Percentiles rank a stretch among this genome's conserved stretches.
phyloP scores from a whole-genome alignment of 2,329 filamentous ascomycete genomes.

The Verticillium klebahnii region DNA sequence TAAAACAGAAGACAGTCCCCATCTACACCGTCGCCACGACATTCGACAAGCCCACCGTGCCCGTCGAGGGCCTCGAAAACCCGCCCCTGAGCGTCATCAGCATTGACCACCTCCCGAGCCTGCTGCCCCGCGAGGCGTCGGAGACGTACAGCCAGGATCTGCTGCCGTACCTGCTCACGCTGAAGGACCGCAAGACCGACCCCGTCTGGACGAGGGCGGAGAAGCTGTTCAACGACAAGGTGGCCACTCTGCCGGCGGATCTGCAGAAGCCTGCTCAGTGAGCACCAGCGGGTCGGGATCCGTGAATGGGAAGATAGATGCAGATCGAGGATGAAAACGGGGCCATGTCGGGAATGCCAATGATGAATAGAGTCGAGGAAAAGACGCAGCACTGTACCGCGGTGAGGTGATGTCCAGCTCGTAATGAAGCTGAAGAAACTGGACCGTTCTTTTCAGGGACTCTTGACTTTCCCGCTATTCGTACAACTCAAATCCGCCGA shows the following conservation, averaged over 20 bases:
- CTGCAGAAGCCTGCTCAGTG: not conserved
- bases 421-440: not conserved
- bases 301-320: not conserved
- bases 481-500: not conserved
- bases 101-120: constrained; percentile 79
- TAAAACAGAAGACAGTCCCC: constrained; percentile 65
- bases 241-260: constrained; percentile 58
- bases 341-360: not conserved
- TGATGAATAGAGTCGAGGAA: not conserved
- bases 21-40: constrained; percentile 83
- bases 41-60: constrained; percentile 82
- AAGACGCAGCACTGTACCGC: not conserved
- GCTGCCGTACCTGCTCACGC: constrained; percentile 68
- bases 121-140: constrained; percentile 80
- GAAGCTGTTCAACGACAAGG: constrained; percentile 80
- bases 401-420: not conserved
- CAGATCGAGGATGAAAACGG: not conserved
- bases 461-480: not conserved
- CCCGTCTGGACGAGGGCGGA: constrained; percentile 83
- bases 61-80: constrained; percentile 55
- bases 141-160: constrained; percentile 80
- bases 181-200: constrained; percentile 69
- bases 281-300: not conserved
- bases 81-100: constrained; percentile 74
- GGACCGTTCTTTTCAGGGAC: not conserved